Evolutionary conservation across 345 rosid genomes (phyloP), one percentile per base, ranked within the genome.

Genomic region (Microthlaspi erraticum): DNA sequence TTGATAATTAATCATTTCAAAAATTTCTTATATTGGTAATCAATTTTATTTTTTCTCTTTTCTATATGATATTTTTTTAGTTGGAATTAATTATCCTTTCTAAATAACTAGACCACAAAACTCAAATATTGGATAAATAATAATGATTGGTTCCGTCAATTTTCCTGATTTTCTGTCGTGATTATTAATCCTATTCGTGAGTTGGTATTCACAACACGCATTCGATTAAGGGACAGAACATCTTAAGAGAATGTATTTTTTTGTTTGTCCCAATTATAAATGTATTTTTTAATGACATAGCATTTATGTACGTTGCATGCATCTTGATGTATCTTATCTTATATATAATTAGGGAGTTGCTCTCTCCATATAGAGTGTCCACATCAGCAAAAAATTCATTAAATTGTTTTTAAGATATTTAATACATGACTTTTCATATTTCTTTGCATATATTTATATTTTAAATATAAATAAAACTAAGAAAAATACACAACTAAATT

Each of bases 21-120:
- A 51, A 50, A 58, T 2, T 23, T 65, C 46, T 67, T 66, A 17
- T 67, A 60, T 74, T 66, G 78, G 78, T 74, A 51, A 74, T 52
- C 56, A 74, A 42, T 32, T 59, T 39, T 49, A 8, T 56, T 42
- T 13, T 57, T 43, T 43, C 19, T 55, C 26, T 55, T 43, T 23
- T 59, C 4, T 2, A 42, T 41, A 43, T 45, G 49, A 66, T 66
- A n/a, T 8, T 34, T 33, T 55, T 74, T 9, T 1, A 19, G 6
- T 49, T 66, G 60, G 52, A 48, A 57, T 17, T 46, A 17, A n/a
- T n/a, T n/a, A n/a, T 65, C 65, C 45, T 38, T 54, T 49, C 42
- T 73, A 10, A 44, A 73, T 73, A 57, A 23, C 43, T 44, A 54
- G 33, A 63, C 48, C 45, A 62, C 48, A 63, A 52, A 33, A 7